phyloP scores from a whole-genome alignment of 768 basidiomycete genomes.

The Lactifluus subvellereus region DNA sequence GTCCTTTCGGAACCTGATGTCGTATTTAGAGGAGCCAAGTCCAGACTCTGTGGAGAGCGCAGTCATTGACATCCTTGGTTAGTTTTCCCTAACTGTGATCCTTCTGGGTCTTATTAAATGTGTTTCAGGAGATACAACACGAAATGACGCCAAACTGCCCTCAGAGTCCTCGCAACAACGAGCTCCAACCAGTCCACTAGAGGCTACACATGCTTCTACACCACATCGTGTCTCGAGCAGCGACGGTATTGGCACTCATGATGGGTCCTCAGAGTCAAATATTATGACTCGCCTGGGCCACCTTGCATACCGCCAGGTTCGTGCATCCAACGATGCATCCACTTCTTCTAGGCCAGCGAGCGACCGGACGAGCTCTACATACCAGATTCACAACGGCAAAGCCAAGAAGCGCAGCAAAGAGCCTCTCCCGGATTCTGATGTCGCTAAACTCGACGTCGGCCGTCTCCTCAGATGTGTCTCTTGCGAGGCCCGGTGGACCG shows the following conservation, averaged over 20 bases:
- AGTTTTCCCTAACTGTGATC: not conserved
- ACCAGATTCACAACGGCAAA: not conserved
- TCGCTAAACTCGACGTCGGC: conserved; percentile 43
- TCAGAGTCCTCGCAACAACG: not conserved
- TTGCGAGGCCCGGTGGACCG: conserved; percentile 65
- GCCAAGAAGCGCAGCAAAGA: conserved; percentile 16
- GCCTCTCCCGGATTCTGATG: conserved; percentile 26
- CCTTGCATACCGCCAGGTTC: conserved; percentile 7
- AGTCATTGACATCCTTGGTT: conserved; percentile 23
- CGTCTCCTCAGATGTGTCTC: conserved; percentile 53
- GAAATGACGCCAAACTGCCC: not conserved
- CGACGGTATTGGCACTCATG: not conserved
- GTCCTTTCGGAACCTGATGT: not conserved
- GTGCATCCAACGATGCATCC: not conserved
- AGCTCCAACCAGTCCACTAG: not conserved
- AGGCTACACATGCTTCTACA: not conserved
- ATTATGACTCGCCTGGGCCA: not conserved
- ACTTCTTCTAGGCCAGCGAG: not conserved
- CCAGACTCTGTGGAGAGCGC: not conserved
- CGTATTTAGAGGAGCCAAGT: not conserved
- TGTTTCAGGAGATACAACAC: not conserved
- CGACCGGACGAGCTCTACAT: not conserved
- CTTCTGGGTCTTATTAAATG: not conserved
- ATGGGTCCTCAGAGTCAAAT: not conserved
- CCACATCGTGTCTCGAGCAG: not conserved